Conservation (phyloP, 768 basidiomycete genomes). For the Boletus rex-veris region DNA sequence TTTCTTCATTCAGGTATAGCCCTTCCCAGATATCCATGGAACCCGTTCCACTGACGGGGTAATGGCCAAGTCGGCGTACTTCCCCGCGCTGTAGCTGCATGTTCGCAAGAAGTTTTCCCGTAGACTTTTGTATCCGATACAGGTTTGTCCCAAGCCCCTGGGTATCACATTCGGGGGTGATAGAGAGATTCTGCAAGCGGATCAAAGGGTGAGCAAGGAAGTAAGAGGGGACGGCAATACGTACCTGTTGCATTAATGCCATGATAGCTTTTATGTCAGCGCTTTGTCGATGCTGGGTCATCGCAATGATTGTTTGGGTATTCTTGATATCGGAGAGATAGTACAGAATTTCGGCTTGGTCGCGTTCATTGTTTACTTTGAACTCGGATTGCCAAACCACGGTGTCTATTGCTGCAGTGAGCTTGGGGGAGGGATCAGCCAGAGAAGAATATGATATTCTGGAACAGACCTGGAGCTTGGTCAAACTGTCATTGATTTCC, state of each 20-base stretch:
- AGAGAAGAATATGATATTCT: neutral
- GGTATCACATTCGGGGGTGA: slow-evolving; percentile 26
- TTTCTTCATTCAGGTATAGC: slow-evolving; percentile 48
- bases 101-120: slow-evolving; percentile 46
- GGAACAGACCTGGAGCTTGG: slow-evolving; percentile 42
- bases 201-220: slow-evolving; percentile 11
- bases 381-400: slow-evolving; percentile 49
- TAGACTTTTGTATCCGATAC: slow-evolving; percentile 47
- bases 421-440: slow-evolving; percentile 27
- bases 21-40: slow-evolving; percentile 58
- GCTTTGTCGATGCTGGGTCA: slow-evolving; percentile 32
- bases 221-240: neutral
- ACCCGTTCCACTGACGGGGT: slow-evolving; percentile 49
- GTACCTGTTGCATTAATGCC: slow-evolving; percentile 49
- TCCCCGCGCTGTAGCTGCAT: slow-evolving; percentile 51
- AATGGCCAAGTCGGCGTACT: slow-evolving; percentile 45
- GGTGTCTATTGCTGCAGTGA: slow-evolving; percentile 44
- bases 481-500: slow-evolving; percentile 44
- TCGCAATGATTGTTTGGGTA: slow-evolving; percentile 35
- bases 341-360: slow-evolving; percentile 42
- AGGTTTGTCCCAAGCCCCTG: slow-evolving; percentile 47
- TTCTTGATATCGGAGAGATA: slow-evolving; percentile 45
- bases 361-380: slow-evolving; percentile 35
- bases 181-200: slow-evolving; percentile 21
- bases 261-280: slow-evolving; percentile 42